Conservation (phyloP, 2,329 filamentous ascomycete species). For the Ophiocordyceps sinensis region DNA sequence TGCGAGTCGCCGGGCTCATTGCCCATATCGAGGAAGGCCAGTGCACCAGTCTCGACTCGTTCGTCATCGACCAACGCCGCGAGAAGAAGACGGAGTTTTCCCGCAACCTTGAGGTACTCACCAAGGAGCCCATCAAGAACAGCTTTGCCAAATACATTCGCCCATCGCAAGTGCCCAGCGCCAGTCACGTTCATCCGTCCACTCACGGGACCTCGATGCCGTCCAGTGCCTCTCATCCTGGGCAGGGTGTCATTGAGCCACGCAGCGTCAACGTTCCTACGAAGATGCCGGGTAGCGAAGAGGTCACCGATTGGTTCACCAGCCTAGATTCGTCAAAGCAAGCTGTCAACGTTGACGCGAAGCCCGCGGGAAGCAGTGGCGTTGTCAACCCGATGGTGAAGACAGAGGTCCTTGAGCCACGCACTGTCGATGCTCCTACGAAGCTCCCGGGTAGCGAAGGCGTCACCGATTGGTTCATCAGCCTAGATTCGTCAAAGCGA, state of each 20-base stretch:
- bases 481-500: background rate
- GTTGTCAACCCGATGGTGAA: no score
- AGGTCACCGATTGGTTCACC: background rate
- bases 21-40: conserved; percentile 28
- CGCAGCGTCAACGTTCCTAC: no score
- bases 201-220: no score
- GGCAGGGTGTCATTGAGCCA: no score
- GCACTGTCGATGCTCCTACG: no score
- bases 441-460: background rate
- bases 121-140: conserved; percentile 12
- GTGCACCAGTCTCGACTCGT: conserved; percentile 21
- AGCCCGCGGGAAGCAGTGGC: background rate
- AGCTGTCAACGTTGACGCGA: background rate
- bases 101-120: conserved; percentile 12
- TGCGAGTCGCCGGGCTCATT: conserved; percentile 22
- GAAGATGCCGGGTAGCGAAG: background rate
- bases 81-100: conserved; percentile 22
- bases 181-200: no score
- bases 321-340: background rate
- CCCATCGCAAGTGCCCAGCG: no score
- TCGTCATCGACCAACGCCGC: conserved; percentile 18
- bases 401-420: no score
- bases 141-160: conserved; percentile 11
- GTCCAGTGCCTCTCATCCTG: no score
- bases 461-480: background rate